These are phyloP conservation scores for Amborella trichopoda DNA, from an alignment of 164 flowering plant genomes.

Conservation along the genomic window DNA sequence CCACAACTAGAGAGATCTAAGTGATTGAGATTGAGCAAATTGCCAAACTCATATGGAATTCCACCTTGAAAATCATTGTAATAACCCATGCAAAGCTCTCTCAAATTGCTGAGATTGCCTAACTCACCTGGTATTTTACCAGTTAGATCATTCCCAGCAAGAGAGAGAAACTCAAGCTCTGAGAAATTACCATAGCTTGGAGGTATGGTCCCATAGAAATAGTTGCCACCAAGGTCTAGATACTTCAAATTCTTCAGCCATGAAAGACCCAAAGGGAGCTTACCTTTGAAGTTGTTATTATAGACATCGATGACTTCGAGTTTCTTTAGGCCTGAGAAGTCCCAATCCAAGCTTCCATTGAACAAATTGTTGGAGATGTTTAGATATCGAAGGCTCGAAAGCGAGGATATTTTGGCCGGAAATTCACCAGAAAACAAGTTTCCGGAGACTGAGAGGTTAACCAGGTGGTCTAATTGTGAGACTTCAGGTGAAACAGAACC, in stretches of 20 bases:
- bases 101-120: conserved; percentile 66
- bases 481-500: conserved; percentile 49
- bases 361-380: conserved; percentile 78
- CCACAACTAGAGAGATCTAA: conserved; percentile 66
- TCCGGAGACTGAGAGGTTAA: conserved; percentile 52
- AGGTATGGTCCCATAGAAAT: conserved; percentile 66
- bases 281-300: conserved; percentile 67
- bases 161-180: conserved; percentile 46
- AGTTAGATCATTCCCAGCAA: conserved; percentile 61
- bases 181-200: conserved; percentile 37
- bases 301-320: conserved; percentile 71
- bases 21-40: conserved; percentile 39
- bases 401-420: conserved; percentile 25
- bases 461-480: conserved; percentile 36
- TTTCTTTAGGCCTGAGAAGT: conserved; percentile 37
- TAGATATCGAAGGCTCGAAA: conserved; percentile 32
- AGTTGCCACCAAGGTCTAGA: conserved; percentile 84
- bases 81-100: conserved; percentile 56
- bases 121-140: conserved; percentile 75
- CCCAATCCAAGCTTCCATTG: conserved; percentile 63
- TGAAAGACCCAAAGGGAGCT: conserved; percentile 41
- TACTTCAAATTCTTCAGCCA: conserved; percentile 35
- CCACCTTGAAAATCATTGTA: conserved; percentile 77
- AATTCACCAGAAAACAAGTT: conserved; percentile 56
- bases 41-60: conserved; percentile 69